These are phyloP conservation scores for Fomitopsis betulina DNA, from an alignment of 1,284 basidiomycete genomes.

Conservation along the genomic window DNA sequence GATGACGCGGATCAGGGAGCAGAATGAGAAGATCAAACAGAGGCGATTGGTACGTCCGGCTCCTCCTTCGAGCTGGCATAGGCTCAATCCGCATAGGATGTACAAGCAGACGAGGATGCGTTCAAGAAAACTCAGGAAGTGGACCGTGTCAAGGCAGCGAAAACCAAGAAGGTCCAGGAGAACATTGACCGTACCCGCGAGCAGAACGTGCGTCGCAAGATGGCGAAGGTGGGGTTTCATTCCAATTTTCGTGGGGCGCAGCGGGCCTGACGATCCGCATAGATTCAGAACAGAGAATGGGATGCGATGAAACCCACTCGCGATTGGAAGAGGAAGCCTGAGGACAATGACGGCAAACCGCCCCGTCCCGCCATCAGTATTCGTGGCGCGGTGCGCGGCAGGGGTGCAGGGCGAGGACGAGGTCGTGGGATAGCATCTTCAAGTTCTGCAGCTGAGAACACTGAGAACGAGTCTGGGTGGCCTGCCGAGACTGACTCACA, in stretches of 20 bases:
- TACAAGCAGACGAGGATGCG: constrained; percentile 73
- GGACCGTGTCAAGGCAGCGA: constrained; percentile 50
- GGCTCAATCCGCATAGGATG: constrained; percentile 42
- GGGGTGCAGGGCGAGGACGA: constrained; percentile 24
- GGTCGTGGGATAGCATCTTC: constrained; percentile 1
- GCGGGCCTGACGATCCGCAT: not conserved
- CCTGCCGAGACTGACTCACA: too few species aligned
- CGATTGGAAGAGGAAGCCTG: constrained; percentile 34
- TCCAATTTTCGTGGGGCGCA: not conserved
- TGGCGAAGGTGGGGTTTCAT: constrained; percentile 48
- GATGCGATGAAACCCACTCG: constrained; percentile 65
- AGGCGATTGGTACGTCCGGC: constrained; percentile 49
- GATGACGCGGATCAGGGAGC: constrained; percentile 70
- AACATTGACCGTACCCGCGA: constrained; percentile 63
- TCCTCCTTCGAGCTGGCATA: not conserved
- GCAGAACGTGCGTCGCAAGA: constrained; percentile 70
- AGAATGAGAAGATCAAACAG: constrained; percentile 81
- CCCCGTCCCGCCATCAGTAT: constrained; percentile 21
- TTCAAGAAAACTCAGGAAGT: constrained; percentile 63
- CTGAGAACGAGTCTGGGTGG: constrained; percentile 9
- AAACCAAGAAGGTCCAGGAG: constrained; percentile 61
- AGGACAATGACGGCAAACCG: constrained; percentile 12
- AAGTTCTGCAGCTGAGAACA: constrained; percentile 11
- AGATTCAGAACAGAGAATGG: constrained; percentile 71
- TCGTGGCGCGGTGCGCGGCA: constrained; percentile 24